Evolutionary conservation across 352 stramenopile genomes (phyloP), one percentile per base, ranked within the genome.

Genomic region (Peronosclerospora sorghi): DNA sequence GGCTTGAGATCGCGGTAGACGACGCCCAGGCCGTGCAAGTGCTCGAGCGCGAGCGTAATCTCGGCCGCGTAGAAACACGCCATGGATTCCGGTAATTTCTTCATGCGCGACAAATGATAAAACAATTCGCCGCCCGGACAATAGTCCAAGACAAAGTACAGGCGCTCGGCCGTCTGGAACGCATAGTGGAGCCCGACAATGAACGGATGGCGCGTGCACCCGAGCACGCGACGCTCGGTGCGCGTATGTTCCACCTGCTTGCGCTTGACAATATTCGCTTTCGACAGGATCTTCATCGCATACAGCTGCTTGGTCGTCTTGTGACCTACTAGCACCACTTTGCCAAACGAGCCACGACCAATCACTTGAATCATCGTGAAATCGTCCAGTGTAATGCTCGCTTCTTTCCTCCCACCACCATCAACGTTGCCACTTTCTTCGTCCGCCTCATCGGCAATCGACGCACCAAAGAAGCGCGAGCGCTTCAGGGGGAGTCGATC

Each of bases 81-180:
- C 63, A 90, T 88, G 46, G 86, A 60, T 45, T 94, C 80, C 12
- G 75, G 72, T n/a, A 95, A 51, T 40, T 86, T 86, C 48, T 92
- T 89, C 73, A 89, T 86, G 12, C 74, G 66, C 19, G 70, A 83
- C 5, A 95, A 68, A 48, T 95, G 82, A 40, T 90, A 89, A 49
- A 91, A 95, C 7, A 95, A 36, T 45, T 95, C 83, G 12, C 84
- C 84, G 15, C 84, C 83, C 5, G 83, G 76, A 36, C 80, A 94
- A 38, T 93, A 95, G 28, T 95, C 82, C 13, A 98, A 64, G 15
- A 99, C 94, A 58, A 99, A 98, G 47, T 97, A 98, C 1, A 99
- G 66, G 40, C 74, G 65, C 54, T 97, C 72, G 29, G 77, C 79
- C 0, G 92, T 90, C 51, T 94, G 80, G 41, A 94, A 93, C 1